phyloP scores from a whole-genome alignment of 139 green algal genomes.

The Micromonas commoda region DNA sequence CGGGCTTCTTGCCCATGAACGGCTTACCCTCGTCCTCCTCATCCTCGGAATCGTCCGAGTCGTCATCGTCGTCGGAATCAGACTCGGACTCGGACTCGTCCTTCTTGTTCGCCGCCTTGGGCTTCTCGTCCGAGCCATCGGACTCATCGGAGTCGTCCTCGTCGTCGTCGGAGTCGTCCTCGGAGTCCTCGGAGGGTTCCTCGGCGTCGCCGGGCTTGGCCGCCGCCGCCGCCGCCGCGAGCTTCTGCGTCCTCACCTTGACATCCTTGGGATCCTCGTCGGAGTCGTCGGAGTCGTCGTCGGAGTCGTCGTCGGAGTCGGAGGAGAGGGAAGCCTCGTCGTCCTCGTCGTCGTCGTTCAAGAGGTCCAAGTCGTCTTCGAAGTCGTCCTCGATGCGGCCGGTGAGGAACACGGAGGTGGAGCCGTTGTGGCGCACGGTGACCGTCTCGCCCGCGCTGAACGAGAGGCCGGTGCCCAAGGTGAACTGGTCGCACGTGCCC shows the following conservation, averaged over 20 bases:
- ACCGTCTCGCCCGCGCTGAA: background rate
- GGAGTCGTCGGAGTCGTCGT: background rate
- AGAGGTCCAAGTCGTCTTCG: background rate
- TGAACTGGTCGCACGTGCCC: slow-evolving; percentile 4
- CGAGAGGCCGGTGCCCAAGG: background rate
- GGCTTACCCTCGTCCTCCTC: slow-evolving; percentile 5
- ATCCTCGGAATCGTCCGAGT: background rate
- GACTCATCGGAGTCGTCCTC: background rate
- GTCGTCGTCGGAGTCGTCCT: background rate
- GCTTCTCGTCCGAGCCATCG: background rate
- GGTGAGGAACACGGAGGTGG: slow-evolving; percentile 3
- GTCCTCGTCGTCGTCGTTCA: background rate
- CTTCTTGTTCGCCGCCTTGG: background rate
- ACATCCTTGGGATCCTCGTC: slow-evolving; percentile 15
- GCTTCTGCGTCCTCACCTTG: background rate
- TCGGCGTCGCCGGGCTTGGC: background rate
- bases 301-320: background rate
- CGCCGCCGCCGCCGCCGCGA: background rate
- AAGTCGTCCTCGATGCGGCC: slow-evolving; percentile 20
- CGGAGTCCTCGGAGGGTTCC: no score
- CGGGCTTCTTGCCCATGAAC: background rate
- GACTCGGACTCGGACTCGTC: background rate
- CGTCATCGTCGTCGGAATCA: background rate
- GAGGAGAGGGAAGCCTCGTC: background rate
- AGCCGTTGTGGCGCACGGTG: background rate